Evolutionary conservation across 805 yeast genomes (phyloP).

Genomic region (Kluyveromyces wickerhamii): DNA sequence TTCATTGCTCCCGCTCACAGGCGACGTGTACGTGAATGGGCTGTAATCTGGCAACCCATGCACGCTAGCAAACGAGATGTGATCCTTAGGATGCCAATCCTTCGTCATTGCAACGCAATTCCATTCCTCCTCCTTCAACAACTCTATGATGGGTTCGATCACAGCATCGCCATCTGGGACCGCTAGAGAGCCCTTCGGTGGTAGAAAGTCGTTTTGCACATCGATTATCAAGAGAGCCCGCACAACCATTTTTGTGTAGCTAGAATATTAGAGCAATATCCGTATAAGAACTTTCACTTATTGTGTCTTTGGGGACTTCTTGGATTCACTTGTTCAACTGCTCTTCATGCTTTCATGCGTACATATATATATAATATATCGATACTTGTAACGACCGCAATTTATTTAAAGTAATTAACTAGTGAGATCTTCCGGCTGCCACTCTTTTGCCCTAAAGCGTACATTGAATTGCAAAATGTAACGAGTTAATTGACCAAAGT

Average conservation of each 20-base stretch:
- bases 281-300: too few relatives aligned
- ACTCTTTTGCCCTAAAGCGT: too few relatives aligned
- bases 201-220: conserved; percentile 80
- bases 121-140: conserved; percentile 47
- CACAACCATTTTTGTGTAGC: neutral
- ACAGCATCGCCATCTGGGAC: conserved; percentile 56
- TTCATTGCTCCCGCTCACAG: conserved; percentile 31
- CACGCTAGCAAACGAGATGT: conserved; percentile 72
- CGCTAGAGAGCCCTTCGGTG: conserved; percentile 70
- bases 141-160: conserved; percentile 42
- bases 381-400: too few relatives aligned
- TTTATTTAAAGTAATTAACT: too few relatives aligned
- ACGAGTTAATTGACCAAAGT: too few relatives aligned
- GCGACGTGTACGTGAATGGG: conserved; percentile 41
- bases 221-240: conserved; percentile 71
- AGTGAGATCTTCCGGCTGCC: too few relatives aligned
- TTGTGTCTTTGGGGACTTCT: too few relatives aligned
- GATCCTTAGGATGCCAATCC: conserved; percentile 84
- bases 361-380: too few relatives aligned
- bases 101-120: conserved; percentile 59
- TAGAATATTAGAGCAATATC: too few relatives aligned
- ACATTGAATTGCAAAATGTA: too few relatives aligned
- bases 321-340: too few relatives aligned
- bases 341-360: too few relatives aligned
- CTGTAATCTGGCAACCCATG: conserved; percentile 50